Percentiles rank a stretch among this genome's conserved stretches.
Evolutionary conservation across 257 asterid genomes (phyloP).

Genomic region (Perilla frutescens): DNA sequence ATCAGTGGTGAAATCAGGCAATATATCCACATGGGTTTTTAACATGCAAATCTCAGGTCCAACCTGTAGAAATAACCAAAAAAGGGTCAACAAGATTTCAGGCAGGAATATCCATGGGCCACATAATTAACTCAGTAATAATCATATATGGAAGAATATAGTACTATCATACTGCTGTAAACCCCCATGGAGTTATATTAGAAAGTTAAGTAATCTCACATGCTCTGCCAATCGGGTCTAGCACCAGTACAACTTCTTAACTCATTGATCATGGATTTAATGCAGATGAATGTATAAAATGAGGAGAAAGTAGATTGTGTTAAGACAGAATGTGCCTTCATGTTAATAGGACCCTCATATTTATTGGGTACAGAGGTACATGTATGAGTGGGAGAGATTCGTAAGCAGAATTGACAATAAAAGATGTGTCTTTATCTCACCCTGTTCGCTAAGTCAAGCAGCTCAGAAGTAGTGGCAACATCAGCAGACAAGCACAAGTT

Average conservation of each 20-base stretch:
- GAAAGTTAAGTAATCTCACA: not conserved
- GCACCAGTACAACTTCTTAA: constrained; percentile 7
- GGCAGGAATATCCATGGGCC: constrained; percentile 16
- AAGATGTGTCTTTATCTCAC: constrained; percentile 39
- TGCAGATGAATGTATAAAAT: not conserved
- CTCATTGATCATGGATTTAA: not conserved
- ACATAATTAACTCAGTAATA: not conserved
- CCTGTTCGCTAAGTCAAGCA: constrained; percentile 91
- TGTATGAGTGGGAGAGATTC: not conserved
- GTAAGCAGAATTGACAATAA: not conserved
- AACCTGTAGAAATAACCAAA: constrained; percentile 59
- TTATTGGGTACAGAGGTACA: not conserved
- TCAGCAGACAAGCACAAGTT: constrained; percentile 96
- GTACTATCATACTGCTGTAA: not conserved
- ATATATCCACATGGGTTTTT: constrained; percentile 94
- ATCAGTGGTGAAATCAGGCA: constrained; percentile 85
- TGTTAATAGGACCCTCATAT: constrained; percentile 4
- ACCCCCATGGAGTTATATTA: not conserved
- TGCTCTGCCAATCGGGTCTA: not conserved
- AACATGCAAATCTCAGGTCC: constrained; percentile 96
- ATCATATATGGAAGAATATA: not conserved
- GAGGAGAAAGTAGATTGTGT: constrained; percentile 9
- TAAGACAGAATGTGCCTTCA: constrained; percentile 8
- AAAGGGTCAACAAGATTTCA: constrained; percentile 27
- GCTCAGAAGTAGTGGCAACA: constrained; percentile 83